Evolutionary conservation across 768 basidiomycete genomes (phyloP).

Genomic region (Tephrocybe sp.): DNA sequence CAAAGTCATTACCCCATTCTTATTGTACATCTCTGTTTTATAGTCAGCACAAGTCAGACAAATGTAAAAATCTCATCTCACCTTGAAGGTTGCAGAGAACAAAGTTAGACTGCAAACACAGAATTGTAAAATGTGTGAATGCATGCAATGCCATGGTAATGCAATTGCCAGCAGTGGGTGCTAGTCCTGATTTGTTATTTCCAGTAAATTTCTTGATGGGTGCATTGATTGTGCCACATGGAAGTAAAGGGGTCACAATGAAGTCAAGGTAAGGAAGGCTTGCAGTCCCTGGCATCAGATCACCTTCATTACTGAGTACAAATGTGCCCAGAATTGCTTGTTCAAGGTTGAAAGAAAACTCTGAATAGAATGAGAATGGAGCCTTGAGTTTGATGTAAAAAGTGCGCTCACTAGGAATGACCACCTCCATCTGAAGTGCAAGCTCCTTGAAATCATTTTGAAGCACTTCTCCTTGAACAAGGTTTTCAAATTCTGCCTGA

Average conservation of each 20-base stretch:
- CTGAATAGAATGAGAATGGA: background rate
- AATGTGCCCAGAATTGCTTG: slow-evolving; percentile 11
- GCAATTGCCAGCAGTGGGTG: slow-evolving; percentile 1
- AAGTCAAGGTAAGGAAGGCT: slow-evolving; percentile 13
- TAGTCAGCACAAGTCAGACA: background rate
- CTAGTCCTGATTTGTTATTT: slow-evolving; percentile 14
- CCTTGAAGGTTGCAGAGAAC: slow-evolving; percentile 14
- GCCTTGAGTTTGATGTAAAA: background rate
- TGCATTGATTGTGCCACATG: slow-evolving; percentile 9
- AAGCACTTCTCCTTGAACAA: slow-evolving; percentile 13
- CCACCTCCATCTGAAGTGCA: background rate
- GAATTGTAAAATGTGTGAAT: slow-evolving; percentile 17
- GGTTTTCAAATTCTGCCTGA: slow-evolving; percentile 14
- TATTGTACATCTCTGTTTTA: slow-evolving; percentile 5
- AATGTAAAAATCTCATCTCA: background rate
- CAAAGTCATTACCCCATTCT: slow-evolving; percentile 4
- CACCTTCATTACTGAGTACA: background rate
- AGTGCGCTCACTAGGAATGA: background rate
- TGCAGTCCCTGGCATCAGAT: no score
- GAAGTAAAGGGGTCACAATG: slow-evolving; percentile 18
- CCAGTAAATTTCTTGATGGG: slow-evolving; percentile 21
- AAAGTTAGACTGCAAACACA: slow-evolving; percentile 7
- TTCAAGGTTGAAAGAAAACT: slow-evolving; percentile 11
- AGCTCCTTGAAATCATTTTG: slow-evolving; percentile 11
- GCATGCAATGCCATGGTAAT: slow-evolving; percentile 20